These are phyloP conservation scores for Ceriops zippeliana DNA, from an alignment of 345 rosid species.

Conservation along the genomic window DNA sequence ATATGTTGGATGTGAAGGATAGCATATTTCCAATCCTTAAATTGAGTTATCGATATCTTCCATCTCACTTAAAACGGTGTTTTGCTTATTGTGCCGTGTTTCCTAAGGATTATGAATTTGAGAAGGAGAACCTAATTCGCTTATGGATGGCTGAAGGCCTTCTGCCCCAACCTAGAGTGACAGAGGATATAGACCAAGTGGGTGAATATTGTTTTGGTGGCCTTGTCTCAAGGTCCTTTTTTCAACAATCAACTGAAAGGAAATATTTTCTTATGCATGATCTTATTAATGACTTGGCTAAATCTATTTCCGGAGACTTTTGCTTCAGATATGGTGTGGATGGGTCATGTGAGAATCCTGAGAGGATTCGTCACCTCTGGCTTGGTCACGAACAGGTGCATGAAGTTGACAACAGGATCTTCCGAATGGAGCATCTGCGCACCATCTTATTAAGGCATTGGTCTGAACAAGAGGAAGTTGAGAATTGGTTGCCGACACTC, in stretches of 20 bases:
- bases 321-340: neutral
- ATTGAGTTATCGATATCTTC: conserved; percentile 6
- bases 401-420: too few species aligned
- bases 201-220: conserved; percentile 13
- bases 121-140: neutral
- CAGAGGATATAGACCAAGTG: conserved; percentile 5
- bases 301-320: conserved; percentile 17
- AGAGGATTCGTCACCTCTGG: neutral
- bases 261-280: conserved; percentile 1
- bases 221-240: conserved; percentile 18
- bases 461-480: too few species aligned
- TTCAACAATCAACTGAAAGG: neutral
- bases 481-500: neutral
- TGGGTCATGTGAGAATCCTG: neutral
- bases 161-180: neutral
- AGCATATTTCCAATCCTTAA: neutral
- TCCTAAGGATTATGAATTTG: neutral
- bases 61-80: neutral
- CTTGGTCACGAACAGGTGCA: too few species aligned
- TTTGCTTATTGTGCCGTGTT: neutral
- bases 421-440: too few species aligned
- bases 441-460: neutral
- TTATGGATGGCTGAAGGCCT: conserved; percentile 24
- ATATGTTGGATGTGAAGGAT: neutral
- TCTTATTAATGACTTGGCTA: conserved; percentile 16